Evolutionary conservation across 352 stramenopile species (phyloP).

Genomic region (Pythium biforme): DNA sequence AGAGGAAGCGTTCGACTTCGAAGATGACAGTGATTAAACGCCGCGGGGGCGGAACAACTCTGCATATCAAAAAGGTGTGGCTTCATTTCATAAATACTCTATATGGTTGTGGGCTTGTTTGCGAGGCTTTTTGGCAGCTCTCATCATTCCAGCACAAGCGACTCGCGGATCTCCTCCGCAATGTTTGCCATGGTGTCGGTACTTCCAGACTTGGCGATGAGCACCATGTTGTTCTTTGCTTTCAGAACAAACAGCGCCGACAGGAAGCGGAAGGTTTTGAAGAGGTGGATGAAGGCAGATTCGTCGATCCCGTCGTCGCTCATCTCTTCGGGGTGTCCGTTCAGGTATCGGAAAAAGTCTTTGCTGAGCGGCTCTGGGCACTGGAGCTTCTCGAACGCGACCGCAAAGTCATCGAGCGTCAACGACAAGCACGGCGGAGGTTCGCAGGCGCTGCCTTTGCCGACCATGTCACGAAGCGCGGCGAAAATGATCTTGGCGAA

Average conservation of each 20-base stretch:
- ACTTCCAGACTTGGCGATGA: conserved; percentile 46
- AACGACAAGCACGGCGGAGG: neutral
- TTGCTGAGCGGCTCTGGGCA: conserved; percentile 53
- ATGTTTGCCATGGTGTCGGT: conserved; percentile 54
- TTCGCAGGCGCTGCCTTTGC: conserved; percentile 18
- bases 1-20: conserved; percentile 5
- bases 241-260: conserved; percentile 64
- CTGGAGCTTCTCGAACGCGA: conserved; percentile 53
- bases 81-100: conserved; percentile 31
- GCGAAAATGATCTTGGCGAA: conserved; percentile 69
- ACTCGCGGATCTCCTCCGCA: conserved; percentile 41
- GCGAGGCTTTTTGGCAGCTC: conserved; percentile 1
- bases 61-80: conserved; percentile 1
- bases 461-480: conserved; percentile 51
- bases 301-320: conserved; percentile 33
- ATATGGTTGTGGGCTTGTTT: conserved; percentile 6
- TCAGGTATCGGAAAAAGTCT: conserved; percentile 64
- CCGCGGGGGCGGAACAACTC: neutral
- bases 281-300: conserved; percentile 40
- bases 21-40: conserved; percentile 9
- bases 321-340: conserved; percentile 35
- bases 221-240: conserved; percentile 61
- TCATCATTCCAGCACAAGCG: conserved; percentile 18
- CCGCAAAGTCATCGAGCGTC: conserved; percentile 37
- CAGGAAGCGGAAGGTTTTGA: conserved; percentile 64